A percentile compares a stretch with the other conserved stretches of the same genome.
Evolutionary conservation across 73 alveolate genomes (phyloP).

Genomic region (Durusdinium trenchii): DNA sequence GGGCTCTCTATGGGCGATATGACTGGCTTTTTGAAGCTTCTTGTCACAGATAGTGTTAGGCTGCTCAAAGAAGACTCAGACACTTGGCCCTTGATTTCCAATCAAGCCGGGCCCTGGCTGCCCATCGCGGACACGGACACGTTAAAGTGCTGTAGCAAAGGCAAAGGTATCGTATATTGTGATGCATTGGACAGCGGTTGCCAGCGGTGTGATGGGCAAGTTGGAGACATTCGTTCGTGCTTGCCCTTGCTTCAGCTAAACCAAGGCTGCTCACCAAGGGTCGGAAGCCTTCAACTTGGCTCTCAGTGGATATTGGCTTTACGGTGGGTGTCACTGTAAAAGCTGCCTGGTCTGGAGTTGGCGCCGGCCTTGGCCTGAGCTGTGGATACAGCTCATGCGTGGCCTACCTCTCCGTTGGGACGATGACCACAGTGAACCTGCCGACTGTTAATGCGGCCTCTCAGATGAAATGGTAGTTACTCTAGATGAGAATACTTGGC

Average conservation of each 20-base stretch:
- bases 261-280: constrained; percentile 14
- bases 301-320: constrained; percentile 14
- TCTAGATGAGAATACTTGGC: too few relatives aligned
- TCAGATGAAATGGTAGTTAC: neutral
- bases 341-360: neutral
- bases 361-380: neutral
- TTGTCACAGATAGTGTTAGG: neutral
- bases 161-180: too few relatives aligned
- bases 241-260: neutral
- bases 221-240: neutral
- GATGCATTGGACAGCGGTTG: too few relatives aligned
- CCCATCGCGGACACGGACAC: neutral
- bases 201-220: too few relatives aligned
- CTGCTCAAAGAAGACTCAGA: neutral
- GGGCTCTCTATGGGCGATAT: constrained; percentile 61
- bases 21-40: neutral
- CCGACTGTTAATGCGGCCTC: neutral
- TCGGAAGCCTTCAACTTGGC: constrained; percentile 47
- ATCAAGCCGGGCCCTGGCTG: neutral
- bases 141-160: too few relatives aligned
- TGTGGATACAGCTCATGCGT: neutral
- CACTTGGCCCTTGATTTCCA: neutral
- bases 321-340: neutral
- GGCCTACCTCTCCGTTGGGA: constrained; percentile 8
- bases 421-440: neutral